Evolutionary conservation across 2,329 filamentous ascomycete species (phyloP).

Genomic region (Stagonosporopsis rhizophila): DNA sequence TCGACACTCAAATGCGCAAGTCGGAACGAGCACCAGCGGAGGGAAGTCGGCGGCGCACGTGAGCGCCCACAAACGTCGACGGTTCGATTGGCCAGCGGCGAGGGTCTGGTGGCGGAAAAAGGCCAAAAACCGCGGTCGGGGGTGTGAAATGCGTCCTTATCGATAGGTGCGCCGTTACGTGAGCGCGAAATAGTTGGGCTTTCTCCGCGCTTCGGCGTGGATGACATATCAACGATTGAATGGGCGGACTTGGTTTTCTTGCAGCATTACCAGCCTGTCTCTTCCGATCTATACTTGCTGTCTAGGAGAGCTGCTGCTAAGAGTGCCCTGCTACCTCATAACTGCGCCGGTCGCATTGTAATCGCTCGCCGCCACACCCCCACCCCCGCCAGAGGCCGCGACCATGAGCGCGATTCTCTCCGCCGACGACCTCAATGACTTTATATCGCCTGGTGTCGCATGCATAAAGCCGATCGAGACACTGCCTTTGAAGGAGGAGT

Average conservation of each 20-base stretch:
- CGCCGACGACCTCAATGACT: conserved; percentile 96
- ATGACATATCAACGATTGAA: conserved; percentile 15
- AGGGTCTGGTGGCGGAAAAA: conserved; percentile 27
- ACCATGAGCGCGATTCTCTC: conserved; percentile 96
- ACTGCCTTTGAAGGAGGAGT: conserved; percentile 67
- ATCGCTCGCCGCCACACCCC: conserved; percentile 21
- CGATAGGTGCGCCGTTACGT: conserved; percentile 38
- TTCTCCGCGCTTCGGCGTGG: conserved; percentile 32
- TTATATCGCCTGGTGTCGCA: conserved; percentile 95
- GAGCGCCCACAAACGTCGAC: conserved; percentile 5
- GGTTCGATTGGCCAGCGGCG: conserved; percentile 10
- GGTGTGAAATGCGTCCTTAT: conserved; percentile 38
- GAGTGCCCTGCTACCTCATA: not conserved
- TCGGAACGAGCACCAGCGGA: conserved; percentile 6
- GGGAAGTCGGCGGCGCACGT: conserved; percentile 22
- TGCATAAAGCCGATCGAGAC: conserved; percentile 98
- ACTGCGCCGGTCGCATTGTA: conserved; percentile 21
- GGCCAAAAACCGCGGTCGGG: conserved; percentile 26
- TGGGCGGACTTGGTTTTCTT: conserved; percentile 3
- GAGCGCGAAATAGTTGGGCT: conserved; percentile 27
- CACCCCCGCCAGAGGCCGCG: conserved; percentile 23
- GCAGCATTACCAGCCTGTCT: not conserved
- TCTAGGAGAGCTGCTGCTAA: not conserved
- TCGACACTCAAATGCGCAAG: not conserved
- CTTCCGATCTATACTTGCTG: not conserved